Percentiles rank a stretch among this genome's conserved stretches.
Conservation (phyloP, 768 basidiomycete species). For the Termitomyces heimii region DNA sequence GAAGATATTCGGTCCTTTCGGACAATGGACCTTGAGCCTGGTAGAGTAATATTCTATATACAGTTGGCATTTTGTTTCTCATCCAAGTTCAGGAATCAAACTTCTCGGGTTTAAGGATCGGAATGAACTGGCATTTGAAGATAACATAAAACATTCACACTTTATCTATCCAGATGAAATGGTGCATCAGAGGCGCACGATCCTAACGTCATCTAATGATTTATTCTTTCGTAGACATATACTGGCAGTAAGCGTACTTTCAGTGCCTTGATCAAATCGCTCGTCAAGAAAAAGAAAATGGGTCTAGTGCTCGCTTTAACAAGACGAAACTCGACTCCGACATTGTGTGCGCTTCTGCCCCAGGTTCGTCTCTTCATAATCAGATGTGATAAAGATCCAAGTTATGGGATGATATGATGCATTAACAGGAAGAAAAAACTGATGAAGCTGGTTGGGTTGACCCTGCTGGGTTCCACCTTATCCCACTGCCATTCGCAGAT, state of each 20-base stretch:
- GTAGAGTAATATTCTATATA: slow-evolving; percentile 29
- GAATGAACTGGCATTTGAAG: slow-evolving; percentile 67
- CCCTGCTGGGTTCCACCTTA: slow-evolving; percentile 89
- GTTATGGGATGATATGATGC: background rate
- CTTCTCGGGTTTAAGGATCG: slow-evolving; percentile 89
- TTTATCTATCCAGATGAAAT: slow-evolving; percentile 93
- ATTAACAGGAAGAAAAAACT: slow-evolving; percentile 55
- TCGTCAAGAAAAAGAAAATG: slow-evolving; percentile 76
- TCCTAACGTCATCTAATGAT: background rate
- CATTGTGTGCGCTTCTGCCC: slow-evolving; percentile 81
- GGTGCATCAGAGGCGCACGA: slow-evolving; percentile 34
- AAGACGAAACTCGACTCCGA: slow-evolving; percentile 66
- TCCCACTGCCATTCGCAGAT: slow-evolving; percentile 91
- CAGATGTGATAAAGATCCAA: background rate
- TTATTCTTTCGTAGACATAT: slow-evolving; percentile 44
- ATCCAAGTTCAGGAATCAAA: slow-evolving; percentile 58
- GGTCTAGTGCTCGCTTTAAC: slow-evolving; percentile 70
- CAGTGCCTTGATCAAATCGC: slow-evolving; percentile 76
- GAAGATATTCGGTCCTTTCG: slow-evolving; percentile 81
- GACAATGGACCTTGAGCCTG: slow-evolving; percentile 72
- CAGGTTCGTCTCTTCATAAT: slow-evolving; percentile 44
- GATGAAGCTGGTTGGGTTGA: slow-evolving; percentile 72
- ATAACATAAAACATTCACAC: slow-evolving; percentile 86
- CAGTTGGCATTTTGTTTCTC: background rate
- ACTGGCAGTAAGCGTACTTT: slow-evolving; percentile 93